Percentiles rank a stretch among this genome's conserved stretches.
Evolutionary conservation across 2,329 filamentous ascomycete species (phyloP).

Genomic region (Exophiala xenobiotica): DNA sequence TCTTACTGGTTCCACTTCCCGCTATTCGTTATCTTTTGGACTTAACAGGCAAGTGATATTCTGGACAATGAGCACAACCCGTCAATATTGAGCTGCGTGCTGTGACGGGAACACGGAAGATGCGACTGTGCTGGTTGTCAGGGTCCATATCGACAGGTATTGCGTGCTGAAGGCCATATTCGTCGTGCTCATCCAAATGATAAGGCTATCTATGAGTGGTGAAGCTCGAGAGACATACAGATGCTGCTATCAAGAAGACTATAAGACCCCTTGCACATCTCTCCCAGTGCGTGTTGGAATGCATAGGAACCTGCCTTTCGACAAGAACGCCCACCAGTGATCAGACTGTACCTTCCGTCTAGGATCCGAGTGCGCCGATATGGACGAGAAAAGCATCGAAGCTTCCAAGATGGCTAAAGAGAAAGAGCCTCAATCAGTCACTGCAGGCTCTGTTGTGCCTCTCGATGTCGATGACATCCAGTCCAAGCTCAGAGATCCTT

Average conservation of each 20-base stretch:
- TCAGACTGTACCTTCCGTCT: no score
- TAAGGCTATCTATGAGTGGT: background rate
- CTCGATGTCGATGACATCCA: background rate
- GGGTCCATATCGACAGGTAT: background rate
- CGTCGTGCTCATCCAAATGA: background rate
- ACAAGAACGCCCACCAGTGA: no score
- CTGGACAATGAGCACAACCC: no score
- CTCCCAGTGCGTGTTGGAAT: no score
- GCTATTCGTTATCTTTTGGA: no score
- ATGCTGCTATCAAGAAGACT: background rate
- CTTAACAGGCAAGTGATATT: no score
- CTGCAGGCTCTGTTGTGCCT: background rate
- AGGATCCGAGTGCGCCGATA: no score
- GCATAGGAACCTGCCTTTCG: no score
- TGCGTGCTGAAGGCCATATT: background rate
- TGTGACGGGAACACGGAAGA: no score
- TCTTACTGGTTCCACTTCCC: no score
- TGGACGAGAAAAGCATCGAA: background rate
- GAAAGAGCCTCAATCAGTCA: background rate
- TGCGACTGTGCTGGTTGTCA: no score
- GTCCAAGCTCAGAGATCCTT: constrained; percentile 1
- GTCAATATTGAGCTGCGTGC: no score
- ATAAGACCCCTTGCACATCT: background rate
- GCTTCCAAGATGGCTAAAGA: background rate
- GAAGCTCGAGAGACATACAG: background rate